Conservation (phyloP, 2,329 filamentous ascomycete species). For the Aspergillus calidoustus region DNA sequence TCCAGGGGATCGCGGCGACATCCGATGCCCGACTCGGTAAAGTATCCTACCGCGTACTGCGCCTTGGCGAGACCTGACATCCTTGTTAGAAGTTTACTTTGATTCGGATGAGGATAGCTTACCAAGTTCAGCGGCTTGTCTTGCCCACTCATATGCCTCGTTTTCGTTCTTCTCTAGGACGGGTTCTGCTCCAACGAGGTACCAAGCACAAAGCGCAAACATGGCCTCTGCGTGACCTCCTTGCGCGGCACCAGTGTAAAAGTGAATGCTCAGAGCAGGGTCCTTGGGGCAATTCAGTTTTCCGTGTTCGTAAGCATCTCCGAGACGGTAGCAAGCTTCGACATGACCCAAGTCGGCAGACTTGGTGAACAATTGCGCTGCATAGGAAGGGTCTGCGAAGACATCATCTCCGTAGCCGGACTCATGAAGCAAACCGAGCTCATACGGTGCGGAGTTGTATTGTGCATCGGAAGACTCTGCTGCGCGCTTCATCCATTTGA, state of each 20-base stretch:
- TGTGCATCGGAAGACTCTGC: slow-evolving; percentile 86
- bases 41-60: slow-evolving; percentile 95
- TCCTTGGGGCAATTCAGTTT: slow-evolving; percentile 85
- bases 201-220: slow-evolving; percentile 99
- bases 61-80: slow-evolving; percentile 61
- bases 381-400: slow-evolving; percentile 87
- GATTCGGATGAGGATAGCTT: slow-evolving; percentile 39
- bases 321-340: slow-evolving; percentile 84
- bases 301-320: slow-evolving; percentile 97
- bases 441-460: slow-evolving; percentile 91
- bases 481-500: slow-evolving; percentile 96
- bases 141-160: slow-evolving; percentile 96
- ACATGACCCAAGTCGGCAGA: slow-evolving; percentile 89
- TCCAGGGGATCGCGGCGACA: slow-evolving; percentile 93
- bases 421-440: slow-evolving; percentile 86
- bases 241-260: slow-evolving; percentile 92
- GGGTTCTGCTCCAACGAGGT: slow-evolving; percentile 91
- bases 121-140: slow-evolving; percentile 84
- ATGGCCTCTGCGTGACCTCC: slow-evolving; percentile 82
- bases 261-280: slow-evolving; percentile 91
- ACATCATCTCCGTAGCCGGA: slow-evolving; percentile 93
- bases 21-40: slow-evolving; percentile 98
- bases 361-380: slow-evolving; percentile 91
- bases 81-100: neutral
- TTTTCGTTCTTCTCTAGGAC: slow-evolving; percentile 93